Evolutionary conservation across 768 basidiomycete species (phyloP).

Genomic region (Crassisporium funariophilum): DNA sequence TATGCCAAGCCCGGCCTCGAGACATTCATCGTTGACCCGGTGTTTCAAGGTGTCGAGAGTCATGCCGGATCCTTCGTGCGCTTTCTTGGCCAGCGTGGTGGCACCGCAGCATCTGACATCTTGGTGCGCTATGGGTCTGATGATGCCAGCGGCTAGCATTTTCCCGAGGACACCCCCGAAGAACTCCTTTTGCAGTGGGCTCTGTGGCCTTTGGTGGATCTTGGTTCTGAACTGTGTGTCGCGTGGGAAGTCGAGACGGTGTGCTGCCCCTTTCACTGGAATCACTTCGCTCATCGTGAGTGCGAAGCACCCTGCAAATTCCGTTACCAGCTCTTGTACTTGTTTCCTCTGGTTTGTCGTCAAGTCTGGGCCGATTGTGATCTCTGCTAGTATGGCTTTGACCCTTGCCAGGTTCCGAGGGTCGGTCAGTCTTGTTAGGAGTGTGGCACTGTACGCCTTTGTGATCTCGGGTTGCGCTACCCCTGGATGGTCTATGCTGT

Average conservation of each 20-base stretch:
- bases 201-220: constrained; percentile 27
- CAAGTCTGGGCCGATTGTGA: constrained; percentile 32
- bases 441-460: neutral
- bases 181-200: constrained; percentile 31
- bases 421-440: constrained; percentile 24
- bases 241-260: no score
- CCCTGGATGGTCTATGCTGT: neutral
- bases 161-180: constrained; percentile 32
- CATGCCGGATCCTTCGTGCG: constrained; percentile 28
- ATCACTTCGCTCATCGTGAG: constrained; percentile 28
- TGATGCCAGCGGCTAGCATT: constrained; percentile 36
- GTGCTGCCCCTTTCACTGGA: constrained; percentile 30
- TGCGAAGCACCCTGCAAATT: constrained; percentile 43
- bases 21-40: constrained; percentile 36
- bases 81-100: constrained; percentile 37
- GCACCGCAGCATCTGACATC: constrained; percentile 35
- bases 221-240: constrained; percentile 29
- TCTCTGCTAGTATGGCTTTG: constrained; percentile 14
- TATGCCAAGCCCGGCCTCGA: constrained; percentile 19
- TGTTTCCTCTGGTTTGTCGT: constrained; percentile 15
- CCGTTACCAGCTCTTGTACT: constrained; percentile 20
- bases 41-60: constrained; percentile 34
- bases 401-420: constrained; percentile 25
- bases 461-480: neutral
- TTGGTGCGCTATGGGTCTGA: constrained; percentile 25